A percentile compares a stretch with the other conserved stretches of the same genome.
Conservation (phyloP, 2,329 filamentous ascomycete genomes). For the Pleurostoma richardsiae region DNA sequence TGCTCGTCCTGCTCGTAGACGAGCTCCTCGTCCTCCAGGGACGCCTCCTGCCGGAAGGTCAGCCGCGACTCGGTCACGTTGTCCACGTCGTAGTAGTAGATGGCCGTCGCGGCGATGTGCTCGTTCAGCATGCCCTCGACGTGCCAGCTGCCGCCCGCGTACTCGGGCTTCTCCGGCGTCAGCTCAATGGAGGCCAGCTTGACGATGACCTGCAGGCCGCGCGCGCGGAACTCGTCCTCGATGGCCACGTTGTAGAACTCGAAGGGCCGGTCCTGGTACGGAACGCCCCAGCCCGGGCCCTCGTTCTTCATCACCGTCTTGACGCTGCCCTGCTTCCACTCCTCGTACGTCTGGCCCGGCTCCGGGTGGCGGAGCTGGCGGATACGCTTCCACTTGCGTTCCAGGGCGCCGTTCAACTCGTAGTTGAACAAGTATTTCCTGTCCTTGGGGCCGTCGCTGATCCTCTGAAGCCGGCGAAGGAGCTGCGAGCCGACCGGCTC, state of each 20-base stretch:
- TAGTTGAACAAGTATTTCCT: not conserved
- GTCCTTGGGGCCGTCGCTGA: not conserved
- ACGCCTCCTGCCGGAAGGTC: constrained; percentile 39
- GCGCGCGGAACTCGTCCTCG: constrained; percentile 9
- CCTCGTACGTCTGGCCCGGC: constrained; percentile 5
- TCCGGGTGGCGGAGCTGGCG: constrained; percentile 2
- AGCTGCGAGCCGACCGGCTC: not conserved
- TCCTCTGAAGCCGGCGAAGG: not conserved
- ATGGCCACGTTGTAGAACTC: constrained; percentile 6
- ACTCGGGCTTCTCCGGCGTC: constrained; percentile 50
- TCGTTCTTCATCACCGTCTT: constrained; percentile 1
- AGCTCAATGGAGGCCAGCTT: constrained; percentile 60
- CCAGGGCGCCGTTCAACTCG: not conserved
- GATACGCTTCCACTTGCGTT: constrained; percentile 6
- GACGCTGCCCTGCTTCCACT: constrained; percentile 4
- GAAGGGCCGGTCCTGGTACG: constrained; percentile 7
- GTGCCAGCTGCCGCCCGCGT: constrained; percentile 49
- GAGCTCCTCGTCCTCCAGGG: constrained; percentile 20
- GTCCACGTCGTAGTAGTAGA: constrained; percentile 56
- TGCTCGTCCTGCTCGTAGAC: constrained; percentile 25
- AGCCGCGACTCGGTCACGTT: constrained; percentile 53
- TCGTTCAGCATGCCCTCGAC: constrained; percentile 55
- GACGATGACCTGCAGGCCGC: constrained; percentile 54
- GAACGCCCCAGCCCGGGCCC: constrained; percentile 4
- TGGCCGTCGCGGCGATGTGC: constrained; percentile 56